phyloP scores from a whole-genome alignment of 352 stramenopile species.

The Pythium sp. region DNA sequence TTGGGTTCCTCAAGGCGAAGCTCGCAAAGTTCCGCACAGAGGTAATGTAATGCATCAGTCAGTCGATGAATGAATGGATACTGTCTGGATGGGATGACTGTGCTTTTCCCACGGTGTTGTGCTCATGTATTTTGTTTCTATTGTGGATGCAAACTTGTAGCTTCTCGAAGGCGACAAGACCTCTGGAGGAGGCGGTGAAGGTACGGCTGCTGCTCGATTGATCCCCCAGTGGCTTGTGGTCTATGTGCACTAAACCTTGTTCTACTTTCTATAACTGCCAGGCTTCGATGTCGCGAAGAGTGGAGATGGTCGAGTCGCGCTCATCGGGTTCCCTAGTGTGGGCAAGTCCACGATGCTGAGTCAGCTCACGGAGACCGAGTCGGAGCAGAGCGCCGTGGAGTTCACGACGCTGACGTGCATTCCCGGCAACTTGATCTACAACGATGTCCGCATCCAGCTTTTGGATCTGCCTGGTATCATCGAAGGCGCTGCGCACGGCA shows the following conservation, averaged over 20 bases:
- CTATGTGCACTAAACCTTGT: background rate
- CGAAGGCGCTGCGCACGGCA: conserved; percentile 97
- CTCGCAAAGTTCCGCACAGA: conserved; percentile 98
- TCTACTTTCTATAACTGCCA: conserved; percentile 16
- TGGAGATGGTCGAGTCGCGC: conserved; percentile 95
- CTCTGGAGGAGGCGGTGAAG: conserved; percentile 73
- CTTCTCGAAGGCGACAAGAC: conserved; percentile 82
- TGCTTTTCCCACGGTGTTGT: background rate
- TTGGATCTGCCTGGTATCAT: conserved; percentile 99
- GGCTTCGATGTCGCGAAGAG: conserved; percentile 94
- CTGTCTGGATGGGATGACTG: background rate
- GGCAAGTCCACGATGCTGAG: conserved; percentile 88
- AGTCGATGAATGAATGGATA: background rate
- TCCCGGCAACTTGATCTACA: conserved; percentile 95
- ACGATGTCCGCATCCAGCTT: conserved; percentile 96
- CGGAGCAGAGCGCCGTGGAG: conserved; percentile 95
- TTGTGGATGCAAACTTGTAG: conserved; percentile 21
- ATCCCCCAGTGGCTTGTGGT: background rate
- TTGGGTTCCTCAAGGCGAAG: conserved; percentile 97
- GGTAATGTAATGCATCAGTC: conserved; percentile 22
- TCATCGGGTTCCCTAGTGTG: conserved; percentile 94
- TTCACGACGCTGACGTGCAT: conserved; percentile 99
- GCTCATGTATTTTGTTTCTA: conserved; percentile 1
- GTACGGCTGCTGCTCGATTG: conserved; percentile 21
- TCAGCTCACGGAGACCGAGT: conserved; percentile 96